Percentiles rank a stretch among this genome's conserved stretches.
phyloP scores from a whole-genome alignment of 2,329 filamentous ascomycete species.

The Ophiosphaerella herpotricha region DNA sequence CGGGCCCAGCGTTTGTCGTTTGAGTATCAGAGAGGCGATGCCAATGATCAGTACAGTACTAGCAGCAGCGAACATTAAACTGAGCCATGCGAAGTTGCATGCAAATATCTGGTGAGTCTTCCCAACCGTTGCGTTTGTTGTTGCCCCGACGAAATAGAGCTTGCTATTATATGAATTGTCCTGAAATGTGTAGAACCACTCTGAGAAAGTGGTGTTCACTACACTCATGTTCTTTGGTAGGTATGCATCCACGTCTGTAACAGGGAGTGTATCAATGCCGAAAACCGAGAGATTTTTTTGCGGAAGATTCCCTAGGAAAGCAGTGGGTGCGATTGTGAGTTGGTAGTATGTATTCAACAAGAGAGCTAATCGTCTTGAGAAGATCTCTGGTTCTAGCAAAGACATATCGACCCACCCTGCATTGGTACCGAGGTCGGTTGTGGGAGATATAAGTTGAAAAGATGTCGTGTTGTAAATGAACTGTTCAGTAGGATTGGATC shows the following conservation, averaged over 20 bases:
- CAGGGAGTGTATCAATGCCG: constrained; percentile 30
- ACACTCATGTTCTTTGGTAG: constrained; percentile 26
- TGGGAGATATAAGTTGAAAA: constrained; percentile 22
- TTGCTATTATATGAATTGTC: neutral
- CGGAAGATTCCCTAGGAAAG: constrained; percentile 28
- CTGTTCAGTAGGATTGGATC: constrained; percentile 29
- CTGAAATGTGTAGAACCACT: constrained; percentile 24
- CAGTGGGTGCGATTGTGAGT: constrained; percentile 26
- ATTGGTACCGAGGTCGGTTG: constrained; percentile 1
- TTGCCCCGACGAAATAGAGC: constrained; percentile 34
- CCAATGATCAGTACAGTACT: constrained; percentile 26
- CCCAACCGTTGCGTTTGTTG: constrained; percentile 20
- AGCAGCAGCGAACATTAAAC: constrained; percentile 26
- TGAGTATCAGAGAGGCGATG: constrained; percentile 23
- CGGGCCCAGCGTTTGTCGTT: constrained; percentile 33
- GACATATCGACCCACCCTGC: constrained; percentile 19
- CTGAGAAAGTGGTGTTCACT: constrained; percentile 10
- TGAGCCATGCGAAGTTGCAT: constrained; percentile 36
- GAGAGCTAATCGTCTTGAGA: constrained; percentile 25
- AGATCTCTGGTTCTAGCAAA: constrained; percentile 9
- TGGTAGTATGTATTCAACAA: constrained; percentile 42
- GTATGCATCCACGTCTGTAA: constrained; percentile 26
- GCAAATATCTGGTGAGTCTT: constrained; percentile 24
- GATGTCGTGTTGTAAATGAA: constrained; percentile 27
- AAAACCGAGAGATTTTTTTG: constrained; percentile 24